Base-by-base conservation (phyloP, 2,329 filamentous ascomycete species). In the Exophiala sideris region DNA sequence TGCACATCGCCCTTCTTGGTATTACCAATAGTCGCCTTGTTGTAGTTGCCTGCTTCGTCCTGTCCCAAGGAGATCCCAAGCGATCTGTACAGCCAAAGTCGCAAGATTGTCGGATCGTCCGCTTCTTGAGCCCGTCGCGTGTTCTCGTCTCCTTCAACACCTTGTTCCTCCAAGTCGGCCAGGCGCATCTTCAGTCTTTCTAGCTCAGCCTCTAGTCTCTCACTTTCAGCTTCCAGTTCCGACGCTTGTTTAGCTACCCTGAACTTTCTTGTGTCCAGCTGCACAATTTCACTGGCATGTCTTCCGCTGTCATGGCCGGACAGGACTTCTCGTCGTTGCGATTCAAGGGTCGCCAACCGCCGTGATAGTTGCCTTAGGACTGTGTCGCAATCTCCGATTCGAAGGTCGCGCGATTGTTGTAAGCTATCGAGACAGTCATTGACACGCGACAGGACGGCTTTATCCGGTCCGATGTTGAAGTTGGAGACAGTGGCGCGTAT, bases 391-490 rank as follows among this genome's bases (percentile, higher is more conserved):
- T 89, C 86, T 68, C 82, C 80, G 48, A 91, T 80, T 63, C 89
- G 88, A 47, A 90, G 79, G 56, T 89, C 83, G 68, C 94, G 91
- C 56, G 90, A 88, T 67, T 91, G 85, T 64, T 89, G 83, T n/a
- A 99, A 84, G 0, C 88, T 88, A 7, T 84, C 82, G 48, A 96
- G 81, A 1, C 89, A 92, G 70, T 91, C 89, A 70, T 84, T 84
- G 68, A 97, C 87, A 68, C 94, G 90, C 16, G 86, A 79, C 16
- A 97, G 83, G 58, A 89, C 88, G 62, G 84, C 78, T 68, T 91
- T 94, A 79, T 99, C 94, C 9, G 89, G 89, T 16, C 83, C 79
- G 66, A 92, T 95, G 76, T 95, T 94, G 84, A 99, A 99, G 79
- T 96, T 96, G 65, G 85, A 81, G 66, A 95, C 87, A 39, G 91